Conservation (phyloP, 2,329 filamentous ascomycete genomes). For the Aaosphaeria arxii region DNA sequence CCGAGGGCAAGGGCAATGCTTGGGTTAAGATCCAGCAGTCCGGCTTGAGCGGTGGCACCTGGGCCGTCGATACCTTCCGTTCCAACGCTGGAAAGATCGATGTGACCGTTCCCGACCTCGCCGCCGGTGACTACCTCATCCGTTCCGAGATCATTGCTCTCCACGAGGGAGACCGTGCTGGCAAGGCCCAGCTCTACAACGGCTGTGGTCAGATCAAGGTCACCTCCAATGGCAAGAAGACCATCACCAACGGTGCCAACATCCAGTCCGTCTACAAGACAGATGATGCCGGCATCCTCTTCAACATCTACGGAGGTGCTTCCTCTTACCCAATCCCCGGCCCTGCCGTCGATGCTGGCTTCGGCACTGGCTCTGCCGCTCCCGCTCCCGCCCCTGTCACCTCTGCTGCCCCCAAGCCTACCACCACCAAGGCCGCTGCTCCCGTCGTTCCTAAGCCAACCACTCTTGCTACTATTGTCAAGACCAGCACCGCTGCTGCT, state of each 20-base stretch:
- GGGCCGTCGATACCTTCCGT: constrained; percentile 41
- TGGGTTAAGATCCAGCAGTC: constrained; percentile 48
- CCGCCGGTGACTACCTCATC: constrained; percentile 40
- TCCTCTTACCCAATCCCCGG: constrained; percentile 40
- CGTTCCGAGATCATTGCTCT: constrained; percentile 44
- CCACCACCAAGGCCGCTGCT: constrained; percentile 2
- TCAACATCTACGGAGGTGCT: constrained; percentile 37
- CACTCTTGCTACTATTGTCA: not conserved
- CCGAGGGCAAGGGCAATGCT: constrained; percentile 47
- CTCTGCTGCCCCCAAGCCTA: constrained; percentile 7
- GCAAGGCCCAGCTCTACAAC: constrained; percentile 44
- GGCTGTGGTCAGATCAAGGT: constrained; percentile 42
- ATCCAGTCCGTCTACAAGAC: constrained; percentile 45
- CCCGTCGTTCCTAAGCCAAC: constrained; percentile 3
- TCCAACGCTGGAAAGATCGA: constrained; percentile 38
- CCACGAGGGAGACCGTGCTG: constrained; percentile 33
- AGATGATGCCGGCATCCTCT: constrained; percentile 38
- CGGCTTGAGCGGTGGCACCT: constrained; percentile 30
- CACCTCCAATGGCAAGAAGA: constrained; percentile 20
- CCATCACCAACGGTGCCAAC: constrained; percentile 39
- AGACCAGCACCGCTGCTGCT: not conserved
- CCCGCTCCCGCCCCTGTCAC: constrained; percentile 9
- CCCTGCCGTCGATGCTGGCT: constrained; percentile 18
- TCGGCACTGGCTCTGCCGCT: constrained; percentile 12
- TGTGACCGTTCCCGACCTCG: constrained; percentile 38